Evolutionary conservation across 2,329 filamentous ascomycete genomes (phyloP).

Genomic region (Hysterium pulicare): DNA sequence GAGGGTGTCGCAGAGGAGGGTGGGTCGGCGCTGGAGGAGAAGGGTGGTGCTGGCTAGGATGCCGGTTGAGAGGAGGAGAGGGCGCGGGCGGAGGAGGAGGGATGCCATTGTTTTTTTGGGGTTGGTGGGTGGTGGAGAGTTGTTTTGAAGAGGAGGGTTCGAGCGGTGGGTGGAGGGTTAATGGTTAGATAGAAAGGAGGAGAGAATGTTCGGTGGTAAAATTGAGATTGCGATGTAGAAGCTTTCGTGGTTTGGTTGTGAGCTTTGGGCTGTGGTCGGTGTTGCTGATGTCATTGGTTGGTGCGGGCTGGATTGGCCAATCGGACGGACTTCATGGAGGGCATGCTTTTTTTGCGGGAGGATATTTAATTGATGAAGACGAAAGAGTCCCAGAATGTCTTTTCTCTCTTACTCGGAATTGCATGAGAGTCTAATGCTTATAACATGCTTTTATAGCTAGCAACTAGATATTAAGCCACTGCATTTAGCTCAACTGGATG

Average conservation of each 20-base stretch:
- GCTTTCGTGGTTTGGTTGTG: neutral
- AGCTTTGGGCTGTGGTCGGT: neutral
- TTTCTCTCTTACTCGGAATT: too few relatives aligned
- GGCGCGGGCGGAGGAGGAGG: constrained; percentile 36
- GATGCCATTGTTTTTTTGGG: constrained; percentile 33
- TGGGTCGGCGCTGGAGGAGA: constrained; percentile 28
- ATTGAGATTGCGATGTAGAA: neutral
- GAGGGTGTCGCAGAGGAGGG: constrained; percentile 35
- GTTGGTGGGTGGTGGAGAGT: neutral
- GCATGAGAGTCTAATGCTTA: too few relatives aligned
- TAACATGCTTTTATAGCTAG: too few relatives aligned
- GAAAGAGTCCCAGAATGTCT: too few relatives aligned
- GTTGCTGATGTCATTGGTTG: constrained; percentile 36
- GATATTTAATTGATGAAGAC: too few relatives aligned
- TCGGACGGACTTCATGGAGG: too few relatives aligned
- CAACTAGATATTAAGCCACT: too few relatives aligned
- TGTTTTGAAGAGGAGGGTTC: neutral
- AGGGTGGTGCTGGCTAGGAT: constrained; percentile 36
- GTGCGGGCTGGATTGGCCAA: too few relatives aligned
- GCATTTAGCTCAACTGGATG: too few relatives aligned
- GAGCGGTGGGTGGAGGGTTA: constrained; percentile 5
- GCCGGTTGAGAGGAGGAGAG: constrained; percentile 35
- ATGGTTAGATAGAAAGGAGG: neutral
- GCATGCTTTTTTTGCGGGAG: too few relatives aligned
- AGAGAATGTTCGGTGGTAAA: neutral